A percentile compares a stretch with the other conserved stretches of the same genome.
Evolutionary conservation across 306 rosid species (phyloP).

Genomic region (Rosa chinensis): DNA sequence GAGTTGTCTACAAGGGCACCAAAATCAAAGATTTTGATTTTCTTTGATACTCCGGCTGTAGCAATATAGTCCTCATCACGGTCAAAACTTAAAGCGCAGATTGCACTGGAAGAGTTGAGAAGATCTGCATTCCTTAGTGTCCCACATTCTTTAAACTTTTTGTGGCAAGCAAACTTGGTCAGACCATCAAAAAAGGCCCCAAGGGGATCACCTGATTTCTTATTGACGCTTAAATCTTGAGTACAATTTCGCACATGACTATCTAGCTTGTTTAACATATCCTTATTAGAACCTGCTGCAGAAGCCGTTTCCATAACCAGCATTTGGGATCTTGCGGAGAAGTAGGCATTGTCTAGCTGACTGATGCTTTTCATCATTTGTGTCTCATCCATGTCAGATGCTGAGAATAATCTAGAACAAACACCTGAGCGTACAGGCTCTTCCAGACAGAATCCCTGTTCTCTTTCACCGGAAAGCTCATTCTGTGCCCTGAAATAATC

Average conservation of each 20-base stretch:
- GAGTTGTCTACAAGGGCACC: conserved; percentile 49
- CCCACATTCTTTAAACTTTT: conserved; percentile 65
- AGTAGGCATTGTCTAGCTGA: conserved; percentile 62
- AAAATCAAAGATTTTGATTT: conserved; percentile 69
- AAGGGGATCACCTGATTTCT: conserved; percentile 38
- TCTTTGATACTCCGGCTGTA: conserved; percentile 78
- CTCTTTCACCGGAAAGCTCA: conserved; percentile 14
- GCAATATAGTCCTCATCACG: conserved; percentile 71
- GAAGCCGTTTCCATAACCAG: conserved; percentile 36
- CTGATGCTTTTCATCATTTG: conserved; percentile 43
- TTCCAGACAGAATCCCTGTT: conserved; percentile 15
- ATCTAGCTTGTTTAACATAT: conserved; percentile 40
- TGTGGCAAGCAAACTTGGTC: conserved; percentile 60
- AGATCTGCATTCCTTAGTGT: conserved; percentile 59
- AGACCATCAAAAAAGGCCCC: conserved; percentile 67
- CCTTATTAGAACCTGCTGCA: conserved; percentile 33
- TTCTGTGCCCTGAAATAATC: conserved; percentile 28
- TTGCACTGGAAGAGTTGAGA: conserved; percentile 62
- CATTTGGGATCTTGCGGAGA: conserved; percentile 58
- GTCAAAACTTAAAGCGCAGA: conserved; percentile 76
- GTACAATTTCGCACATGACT: conserved; percentile 26
- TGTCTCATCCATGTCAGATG: conserved; percentile 35
- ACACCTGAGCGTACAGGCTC: conserved; percentile 36
- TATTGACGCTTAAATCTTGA: conserved; percentile 26
- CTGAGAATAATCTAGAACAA: conserved; percentile 31